These are phyloP conservation scores for Penicillium rolfsii DNA, from an alignment of 2,329 filamentous ascomycete genomes.

Conservation along the genomic window DNA sequence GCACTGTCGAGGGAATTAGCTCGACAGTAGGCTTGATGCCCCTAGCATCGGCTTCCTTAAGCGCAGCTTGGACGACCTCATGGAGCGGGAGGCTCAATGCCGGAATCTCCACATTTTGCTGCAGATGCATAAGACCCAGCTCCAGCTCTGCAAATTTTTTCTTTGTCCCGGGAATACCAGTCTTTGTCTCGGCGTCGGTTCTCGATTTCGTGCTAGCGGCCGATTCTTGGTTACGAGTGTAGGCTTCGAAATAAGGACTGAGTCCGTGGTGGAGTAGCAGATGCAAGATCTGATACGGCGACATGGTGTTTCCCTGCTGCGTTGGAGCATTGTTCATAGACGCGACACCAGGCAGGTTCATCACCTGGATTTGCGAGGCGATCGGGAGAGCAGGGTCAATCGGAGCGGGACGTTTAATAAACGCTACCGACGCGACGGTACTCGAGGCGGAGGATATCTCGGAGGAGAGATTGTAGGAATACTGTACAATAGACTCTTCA, in stretches of 20 bases:
- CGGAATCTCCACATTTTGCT: conserved; percentile 98
- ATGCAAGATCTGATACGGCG: conserved; percentile 90
- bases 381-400: conserved; percentile 83
- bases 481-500: conserved; percentile 47
- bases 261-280: conserved; percentile 88
- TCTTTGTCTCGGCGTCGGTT: conserved; percentile 86
- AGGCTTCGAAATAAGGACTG: conserved; percentile 96
- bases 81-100: conserved; percentile 86
- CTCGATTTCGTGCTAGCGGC: conserved; percentile 69
- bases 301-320: conserved; percentile 72
- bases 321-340: conserved; percentile 67
- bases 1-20: conserved; percentile 72
- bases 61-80: conserved; percentile 79
- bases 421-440: conserved; percentile 83
- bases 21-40: conserved; percentile 74
- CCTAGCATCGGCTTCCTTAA: conserved; percentile 74
- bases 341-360: conserved; percentile 84
- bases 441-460: conserved; percentile 76
- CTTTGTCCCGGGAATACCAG: conserved; percentile 94
- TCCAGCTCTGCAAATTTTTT: conserved; percentile 95
- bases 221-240: conserved; percentile 78
- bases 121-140: conserved; percentile 83
- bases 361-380: conserved; percentile 85
- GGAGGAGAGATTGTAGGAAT: conserved; percentile 77
- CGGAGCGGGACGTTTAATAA: conserved; percentile 86